A percentile compares a stretch with the other conserved stretches of the same genome.
Conservation (phyloP, 805 yeast species). For the Barnettozyma siamensis region DNA sequence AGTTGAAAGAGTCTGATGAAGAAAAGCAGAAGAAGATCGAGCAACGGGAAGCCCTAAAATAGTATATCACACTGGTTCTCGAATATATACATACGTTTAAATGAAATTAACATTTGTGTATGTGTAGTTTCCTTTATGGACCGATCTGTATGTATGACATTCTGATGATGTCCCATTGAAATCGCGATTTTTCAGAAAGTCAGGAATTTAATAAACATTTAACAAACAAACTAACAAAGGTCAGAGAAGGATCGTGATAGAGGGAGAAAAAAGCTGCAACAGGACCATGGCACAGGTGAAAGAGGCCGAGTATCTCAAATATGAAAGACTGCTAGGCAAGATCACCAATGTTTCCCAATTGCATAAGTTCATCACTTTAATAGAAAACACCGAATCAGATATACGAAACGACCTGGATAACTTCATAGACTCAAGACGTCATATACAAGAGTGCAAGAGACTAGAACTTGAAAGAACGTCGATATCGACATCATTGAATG, state of each 20-base stretch:
- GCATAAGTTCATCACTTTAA: constrained; percentile 20
- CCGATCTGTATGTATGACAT: too few species aligned
- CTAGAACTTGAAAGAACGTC: constrained; percentile 59
- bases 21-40: constrained; percentile 4
- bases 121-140: too few species aligned
- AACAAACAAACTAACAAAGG: too few species aligned
- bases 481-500: constrained; percentile 52
- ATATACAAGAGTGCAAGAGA: constrained; percentile 29
- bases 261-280: too few species aligned
- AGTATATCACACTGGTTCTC: too few species aligned
- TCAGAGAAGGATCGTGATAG: too few species aligned
- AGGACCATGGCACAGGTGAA: not conserved
- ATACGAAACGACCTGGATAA: constrained; percentile 20
- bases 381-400: constrained; percentile 21
- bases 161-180: not conserved
- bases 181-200: constrained; percentile 2
- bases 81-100: too few species aligned
- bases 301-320: constrained; percentile 10
- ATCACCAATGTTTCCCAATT: constrained; percentile 20
- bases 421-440: constrained; percentile 22
- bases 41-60: not conserved
- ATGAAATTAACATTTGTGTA: too few species aligned
- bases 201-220: too few species aligned
- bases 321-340: constrained; percentile 20
- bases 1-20: constrained; percentile 7